Evolutionary conservation across 257 asterid genomes (phyloP).

Genomic region (Jaltomata sinuosa): DNA sequence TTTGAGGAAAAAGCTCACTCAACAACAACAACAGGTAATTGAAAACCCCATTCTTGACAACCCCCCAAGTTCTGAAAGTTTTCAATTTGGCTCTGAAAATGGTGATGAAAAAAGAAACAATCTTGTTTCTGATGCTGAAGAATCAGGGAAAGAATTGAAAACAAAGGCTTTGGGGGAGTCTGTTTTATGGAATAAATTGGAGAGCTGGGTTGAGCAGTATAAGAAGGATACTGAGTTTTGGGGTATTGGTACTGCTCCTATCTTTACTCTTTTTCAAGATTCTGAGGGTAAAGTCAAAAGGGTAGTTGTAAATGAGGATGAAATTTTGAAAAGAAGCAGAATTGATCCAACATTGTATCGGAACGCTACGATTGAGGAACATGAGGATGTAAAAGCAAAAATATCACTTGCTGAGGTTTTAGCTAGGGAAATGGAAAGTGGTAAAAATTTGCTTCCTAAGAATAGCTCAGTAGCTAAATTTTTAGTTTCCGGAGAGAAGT

Average conservation of each 20-base stretch:
- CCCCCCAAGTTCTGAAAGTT: conserved; percentile 25
- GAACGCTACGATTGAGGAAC: conserved; percentile 26
- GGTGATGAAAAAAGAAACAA: conserved; percentile 6
- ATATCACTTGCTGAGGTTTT: conserved; percentile 52
- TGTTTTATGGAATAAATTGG: conserved; percentile 55
- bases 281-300: conserved; percentile 53
- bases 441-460: conserved; percentile 42
- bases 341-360: conserved; percentile 20
- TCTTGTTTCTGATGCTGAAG: conserved; percentile 17
- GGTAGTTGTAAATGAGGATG: conserved; percentile 79
- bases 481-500: conserved; percentile 28
- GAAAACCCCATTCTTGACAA: conserved; percentile 5
- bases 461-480: conserved; percentile 64
- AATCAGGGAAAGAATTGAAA: conserved; percentile 13
- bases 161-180: conserved; percentile 41
- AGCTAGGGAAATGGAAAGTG: conserved; percentile 66
- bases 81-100: conserved; percentile 8
- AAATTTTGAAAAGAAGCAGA: conserved; percentile 51
- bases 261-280: conserved; percentile 58
- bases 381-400: conserved; percentile 41
- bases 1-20: conserved; percentile 62
- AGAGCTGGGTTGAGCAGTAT: conserved; percentile 78
- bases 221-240: conserved; percentile 67
- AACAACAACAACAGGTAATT: conserved; percentile 46
- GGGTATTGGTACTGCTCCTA: conserved; percentile 75